These are phyloP conservation scores for Jacaranda mimosifolia DNA, from an alignment of 257 asterid species.

Conservation along the genomic window DNA sequence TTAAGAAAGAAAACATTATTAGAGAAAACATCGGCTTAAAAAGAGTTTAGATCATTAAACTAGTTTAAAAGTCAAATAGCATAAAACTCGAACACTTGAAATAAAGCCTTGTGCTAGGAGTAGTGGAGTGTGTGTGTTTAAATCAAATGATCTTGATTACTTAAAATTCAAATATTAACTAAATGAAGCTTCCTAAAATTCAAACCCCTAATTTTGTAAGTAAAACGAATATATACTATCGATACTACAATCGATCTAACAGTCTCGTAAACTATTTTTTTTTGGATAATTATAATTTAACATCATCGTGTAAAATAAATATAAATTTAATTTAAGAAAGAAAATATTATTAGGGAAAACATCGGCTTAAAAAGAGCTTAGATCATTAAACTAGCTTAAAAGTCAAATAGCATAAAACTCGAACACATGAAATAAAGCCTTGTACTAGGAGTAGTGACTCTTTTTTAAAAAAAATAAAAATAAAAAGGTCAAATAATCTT, in stretches of 20 bases:
- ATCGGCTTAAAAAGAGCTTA: background rate
- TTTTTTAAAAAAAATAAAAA: too few species aligned
- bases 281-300: too few species aligned
- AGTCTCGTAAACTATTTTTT: background rate
- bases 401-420: constrained; percentile 29
- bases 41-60: background rate
- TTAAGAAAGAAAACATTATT: background rate
- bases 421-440: constrained; percentile 35
- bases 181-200: background rate
- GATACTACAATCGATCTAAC: too few species aligned
- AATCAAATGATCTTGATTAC: background rate
- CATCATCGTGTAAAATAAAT: background rate
- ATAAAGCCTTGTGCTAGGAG: constrained; percentile 9
- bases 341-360: background rate
- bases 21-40: background rate
- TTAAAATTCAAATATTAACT: background rate
- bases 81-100: constrained; percentile 35
- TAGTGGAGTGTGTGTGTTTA: too few species aligned
- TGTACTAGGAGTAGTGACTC: too few species aligned
- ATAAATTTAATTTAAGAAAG: background rate
- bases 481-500: background rate
- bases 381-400: background rate
- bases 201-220: too few species aligned
- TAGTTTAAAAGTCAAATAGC: constrained; percentile 21
- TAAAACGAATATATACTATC: too few species aligned